phyloP scores from a whole-genome alignment of 768 basidiomycete genomes.

The Lanmaoa pseudosensibilis region DNA sequence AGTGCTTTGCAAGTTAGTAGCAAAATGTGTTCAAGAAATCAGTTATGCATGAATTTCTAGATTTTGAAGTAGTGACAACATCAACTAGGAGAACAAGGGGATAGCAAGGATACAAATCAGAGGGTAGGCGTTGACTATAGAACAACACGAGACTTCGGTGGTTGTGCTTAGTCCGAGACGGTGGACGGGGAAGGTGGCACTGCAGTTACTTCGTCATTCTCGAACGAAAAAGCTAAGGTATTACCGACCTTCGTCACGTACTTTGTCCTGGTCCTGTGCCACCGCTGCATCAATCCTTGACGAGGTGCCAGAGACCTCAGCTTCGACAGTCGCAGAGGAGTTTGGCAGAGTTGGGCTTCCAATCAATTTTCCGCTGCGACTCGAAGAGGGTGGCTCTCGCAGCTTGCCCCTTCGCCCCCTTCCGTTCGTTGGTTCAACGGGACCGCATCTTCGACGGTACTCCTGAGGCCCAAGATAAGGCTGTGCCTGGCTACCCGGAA shows the following conservation, averaged over 20 bases:
- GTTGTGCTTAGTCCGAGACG: background rate
- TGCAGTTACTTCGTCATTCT: background rate
- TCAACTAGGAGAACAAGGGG: background rate
- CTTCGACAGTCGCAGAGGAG: background rate
- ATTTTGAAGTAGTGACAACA: background rate
- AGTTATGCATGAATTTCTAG: constrained; percentile 6
- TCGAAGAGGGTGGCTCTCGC: background rate
- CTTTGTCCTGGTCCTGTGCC: background rate
- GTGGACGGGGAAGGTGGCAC: constrained; percentile 1
- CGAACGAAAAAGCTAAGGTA: background rate
- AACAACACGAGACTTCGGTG: background rate
- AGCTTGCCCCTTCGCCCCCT: constrained; percentile 1
- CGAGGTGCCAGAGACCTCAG: background rate
- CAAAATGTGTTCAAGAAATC: constrained; percentile 18
- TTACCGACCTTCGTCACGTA: background rate
- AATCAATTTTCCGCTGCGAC: background rate
- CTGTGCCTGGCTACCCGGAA: background rate
- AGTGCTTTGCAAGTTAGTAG: constrained; percentile 32
- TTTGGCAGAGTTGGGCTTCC: background rate
- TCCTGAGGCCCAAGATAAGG: background rate
- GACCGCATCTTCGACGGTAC: constrained; percentile 5
- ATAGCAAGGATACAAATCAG: background rate
- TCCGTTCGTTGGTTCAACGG: background rate
- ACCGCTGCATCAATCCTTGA: background rate
- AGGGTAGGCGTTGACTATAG: background rate